These are phyloP conservation scores for Yarrowia porcina DNA, from an alignment of 805 yeast species.

Conservation along the genomic window DNA sequence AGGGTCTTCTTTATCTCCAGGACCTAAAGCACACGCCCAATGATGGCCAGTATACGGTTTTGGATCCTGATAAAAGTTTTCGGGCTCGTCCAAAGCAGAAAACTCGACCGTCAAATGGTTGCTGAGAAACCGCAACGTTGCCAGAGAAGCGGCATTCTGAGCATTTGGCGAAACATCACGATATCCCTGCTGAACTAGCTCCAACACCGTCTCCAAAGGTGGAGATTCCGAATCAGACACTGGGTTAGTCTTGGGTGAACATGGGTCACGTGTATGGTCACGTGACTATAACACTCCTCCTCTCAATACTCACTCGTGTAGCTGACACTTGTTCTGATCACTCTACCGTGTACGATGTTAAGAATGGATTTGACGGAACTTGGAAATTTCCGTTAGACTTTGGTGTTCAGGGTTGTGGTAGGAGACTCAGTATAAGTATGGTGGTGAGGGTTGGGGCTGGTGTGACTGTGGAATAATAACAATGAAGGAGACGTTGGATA, in stretches of 20 bases:
- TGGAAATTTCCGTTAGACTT: conserved; percentile 1
- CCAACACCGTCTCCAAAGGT: conserved; percentile 18
- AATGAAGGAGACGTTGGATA: no score
- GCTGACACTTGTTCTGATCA: no score
- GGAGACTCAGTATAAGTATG: no score
- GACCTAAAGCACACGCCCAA: background rate
- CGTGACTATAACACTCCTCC: no score
- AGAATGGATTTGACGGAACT: no score
- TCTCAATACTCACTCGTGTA: conserved; percentile 26
- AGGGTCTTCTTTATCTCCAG: background rate
- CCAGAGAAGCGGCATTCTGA: conserved; percentile 18
- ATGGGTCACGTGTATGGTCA: no score
- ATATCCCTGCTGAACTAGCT: conserved; percentile 16
- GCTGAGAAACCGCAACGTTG: background rate
- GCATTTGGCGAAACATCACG: conserved; percentile 1
- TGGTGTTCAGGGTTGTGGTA: conserved; percentile 19
- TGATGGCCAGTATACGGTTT: conserved; percentile 18
- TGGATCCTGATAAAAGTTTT: background rate
- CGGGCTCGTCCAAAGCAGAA: background rate
- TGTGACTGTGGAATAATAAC: no score
- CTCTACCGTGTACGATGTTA: no score
- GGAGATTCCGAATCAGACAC: conserved; percentile 15
- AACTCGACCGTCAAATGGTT: conserved; percentile 10
- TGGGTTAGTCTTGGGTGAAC: background rate
- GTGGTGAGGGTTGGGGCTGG: no score